A percentile compares a stretch with the other conserved stretches of the same genome.
phyloP scores from a whole-genome alignment of 345 rosid genomes.

The Eutrema heterophyllum region DNA sequence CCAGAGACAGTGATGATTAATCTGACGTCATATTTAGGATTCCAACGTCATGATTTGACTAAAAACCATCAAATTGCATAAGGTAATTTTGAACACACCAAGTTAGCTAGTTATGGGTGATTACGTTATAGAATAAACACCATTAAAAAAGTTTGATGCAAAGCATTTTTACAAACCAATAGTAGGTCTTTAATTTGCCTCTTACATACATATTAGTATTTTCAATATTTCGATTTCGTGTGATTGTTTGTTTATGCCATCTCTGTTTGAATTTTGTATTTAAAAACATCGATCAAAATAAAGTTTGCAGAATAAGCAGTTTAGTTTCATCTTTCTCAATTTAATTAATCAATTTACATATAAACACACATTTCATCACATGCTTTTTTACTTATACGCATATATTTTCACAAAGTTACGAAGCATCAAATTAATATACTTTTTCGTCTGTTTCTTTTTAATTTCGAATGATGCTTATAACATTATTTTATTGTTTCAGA shows the following conservation, averaged over 20 bases:
- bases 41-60: not conserved
- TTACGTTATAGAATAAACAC: not conserved
- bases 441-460: not conserved
- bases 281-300: not conserved
- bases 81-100: not conserved
- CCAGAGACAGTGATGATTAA: slow-evolving; percentile 12
- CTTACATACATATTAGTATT: too few species aligned
- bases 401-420: not conserved
- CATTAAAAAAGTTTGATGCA: not conserved
- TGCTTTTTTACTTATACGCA: not conserved
- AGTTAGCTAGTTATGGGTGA: not conserved
- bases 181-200: not conserved
- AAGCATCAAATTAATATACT: not conserved
- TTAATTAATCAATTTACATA: not conserved
- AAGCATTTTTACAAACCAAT: not conserved
- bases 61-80: not conserved
- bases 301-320: not conserved
- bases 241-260: not conserved
- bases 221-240: not conserved
- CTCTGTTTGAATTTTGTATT: too few species aligned
- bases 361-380: not conserved
- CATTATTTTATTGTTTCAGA: not conserved
- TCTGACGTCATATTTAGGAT: not conserved
- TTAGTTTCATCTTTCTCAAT: not conserved
- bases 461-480: not conserved